Conservation (phyloP, 176 grass and related monocot genomes). For the Phragmites australis region DNA sequence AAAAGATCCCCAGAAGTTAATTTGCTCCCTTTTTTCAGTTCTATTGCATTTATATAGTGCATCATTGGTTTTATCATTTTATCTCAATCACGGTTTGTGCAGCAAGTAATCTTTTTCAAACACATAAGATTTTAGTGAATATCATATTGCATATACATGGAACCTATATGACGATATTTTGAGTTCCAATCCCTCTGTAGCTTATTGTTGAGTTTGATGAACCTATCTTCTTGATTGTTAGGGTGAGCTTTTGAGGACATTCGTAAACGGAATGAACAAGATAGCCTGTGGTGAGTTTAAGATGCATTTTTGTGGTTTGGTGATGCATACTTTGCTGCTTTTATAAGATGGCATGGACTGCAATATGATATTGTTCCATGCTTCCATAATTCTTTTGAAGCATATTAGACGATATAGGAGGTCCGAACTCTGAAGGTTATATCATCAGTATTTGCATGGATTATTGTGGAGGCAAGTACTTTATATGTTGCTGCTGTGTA, state of each 20-base stretch:
- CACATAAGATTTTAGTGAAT: not conserved
- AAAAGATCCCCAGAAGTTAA: no score
- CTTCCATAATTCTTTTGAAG: no score
- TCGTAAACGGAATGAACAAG: slow-evolving; percentile 57
- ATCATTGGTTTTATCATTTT: not conserved
- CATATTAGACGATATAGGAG: no score
- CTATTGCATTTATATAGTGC: not conserved
- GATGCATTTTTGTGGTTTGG: not conserved
- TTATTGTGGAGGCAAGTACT: not conserved
- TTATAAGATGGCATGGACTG: not conserved
- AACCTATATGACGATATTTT: not conserved
- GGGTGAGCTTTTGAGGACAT: slow-evolving; percentile 70
- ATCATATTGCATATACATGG: not conserved
- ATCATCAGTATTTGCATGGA: not conserved
- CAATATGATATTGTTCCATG: no score
- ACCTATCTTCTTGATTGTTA: slow-evolving; percentile 35
- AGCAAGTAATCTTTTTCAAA: not conserved
- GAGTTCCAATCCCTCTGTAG: not conserved
- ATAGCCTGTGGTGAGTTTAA: slow-evolving; percentile 71
- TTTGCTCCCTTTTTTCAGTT: no score
- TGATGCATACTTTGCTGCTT: not conserved
- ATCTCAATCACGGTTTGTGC: not conserved
- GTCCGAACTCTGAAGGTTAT: no score
- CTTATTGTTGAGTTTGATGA: not conserved
- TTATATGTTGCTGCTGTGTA: no score